These are phyloP conservation scores for Populus tomentosa DNA, from an alignment of 441 rosid genomes.

Conservation along the genomic window DNA sequence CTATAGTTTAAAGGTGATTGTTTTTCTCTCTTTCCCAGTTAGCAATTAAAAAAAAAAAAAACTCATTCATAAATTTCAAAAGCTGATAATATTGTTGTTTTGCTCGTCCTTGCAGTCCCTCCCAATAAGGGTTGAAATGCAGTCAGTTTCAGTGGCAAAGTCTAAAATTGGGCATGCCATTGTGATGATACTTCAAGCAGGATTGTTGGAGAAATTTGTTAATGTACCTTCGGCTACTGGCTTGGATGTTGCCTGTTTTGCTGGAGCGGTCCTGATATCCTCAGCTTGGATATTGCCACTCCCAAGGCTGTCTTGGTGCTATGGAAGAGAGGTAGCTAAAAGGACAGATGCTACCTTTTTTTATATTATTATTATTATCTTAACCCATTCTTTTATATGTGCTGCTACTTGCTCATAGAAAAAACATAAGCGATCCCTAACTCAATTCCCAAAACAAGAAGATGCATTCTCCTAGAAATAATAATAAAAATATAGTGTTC, in stretches of 20 bases:
- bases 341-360: not conserved
- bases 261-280: conserved; percentile 51
- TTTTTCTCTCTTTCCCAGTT: too few species aligned
- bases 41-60: too few species aligned
- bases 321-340: conserved; percentile 2
- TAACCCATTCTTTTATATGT: not conserved
- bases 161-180: conserved; percentile 66
- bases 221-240: conserved; percentile 40
- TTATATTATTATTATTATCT: not conserved
- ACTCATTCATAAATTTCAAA: too few species aligned
- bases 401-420: not conserved
- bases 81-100: too few species aligned
- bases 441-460: not conserved
- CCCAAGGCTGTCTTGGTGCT: conserved; percentile 38
- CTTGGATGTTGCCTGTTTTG: conserved; percentile 63
- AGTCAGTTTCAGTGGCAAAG: conserved; percentile 55
- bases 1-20: too few species aligned
- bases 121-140: conserved; percentile 48
- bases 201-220: conserved; percentile 58
- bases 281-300: conserved; percentile 57
- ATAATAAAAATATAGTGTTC: not conserved
- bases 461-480: not conserved
- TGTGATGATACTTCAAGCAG: conserved; percentile 68
- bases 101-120: conserved; percentile 26
- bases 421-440: too few species aligned